Conservation (phyloP, 495 filamentous ascomycete genomes). For the Penicillium alfredii region DNA sequence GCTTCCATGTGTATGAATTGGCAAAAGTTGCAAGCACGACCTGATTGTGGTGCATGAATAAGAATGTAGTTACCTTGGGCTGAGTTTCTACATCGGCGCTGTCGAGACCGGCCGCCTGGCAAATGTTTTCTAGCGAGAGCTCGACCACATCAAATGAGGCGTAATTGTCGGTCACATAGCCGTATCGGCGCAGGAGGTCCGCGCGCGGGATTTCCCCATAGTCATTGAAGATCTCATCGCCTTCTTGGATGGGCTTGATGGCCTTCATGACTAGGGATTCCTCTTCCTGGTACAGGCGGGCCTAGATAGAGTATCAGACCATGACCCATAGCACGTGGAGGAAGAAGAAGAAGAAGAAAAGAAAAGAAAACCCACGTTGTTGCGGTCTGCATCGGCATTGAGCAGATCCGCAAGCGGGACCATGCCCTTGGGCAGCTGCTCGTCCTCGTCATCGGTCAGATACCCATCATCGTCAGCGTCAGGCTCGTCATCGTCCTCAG, state of each 20-base stretch:
- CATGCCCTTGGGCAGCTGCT: slow-evolving; percentile 69
- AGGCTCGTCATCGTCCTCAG: slow-evolving; percentile 47
- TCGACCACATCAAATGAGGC: slow-evolving; percentile 77
- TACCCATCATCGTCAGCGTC: slow-evolving; percentile 55
- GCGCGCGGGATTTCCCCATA: slow-evolving; percentile 78
- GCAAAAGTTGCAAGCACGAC: too few relatives aligned
- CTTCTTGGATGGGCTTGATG: slow-evolving; percentile 56
- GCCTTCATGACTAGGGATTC: slow-evolving; percentile 59
- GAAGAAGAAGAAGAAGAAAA: too few relatives aligned
- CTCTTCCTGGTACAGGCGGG: slow-evolving; percentile 67
- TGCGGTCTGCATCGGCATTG: slow-evolving; percentile 83
- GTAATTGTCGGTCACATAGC: slow-evolving; percentile 78
- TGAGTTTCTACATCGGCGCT: slow-evolving; percentile 38
- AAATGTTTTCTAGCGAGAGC: slow-evolving; percentile 52
- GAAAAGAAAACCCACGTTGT: slow-evolving; percentile 50
- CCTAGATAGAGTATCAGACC: slow-evolving; percentile 23
- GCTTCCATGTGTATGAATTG: too few relatives aligned
- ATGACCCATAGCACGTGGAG: too few relatives aligned
- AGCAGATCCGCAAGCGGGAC: slow-evolving; percentile 89
- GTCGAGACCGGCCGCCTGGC: slow-evolving; percentile 41
- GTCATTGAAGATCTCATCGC: slow-evolving; percentile 86
- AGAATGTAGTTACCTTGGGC: slow-evolving; percentile 42
- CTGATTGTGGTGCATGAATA: too few relatives aligned
- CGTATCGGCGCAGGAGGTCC: slow-evolving; percentile 81
- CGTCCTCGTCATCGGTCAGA: slow-evolving; percentile 64